Conservation (phyloP, 1,139 yeast genomes). For the Citeromyces siamensis region DNA sequence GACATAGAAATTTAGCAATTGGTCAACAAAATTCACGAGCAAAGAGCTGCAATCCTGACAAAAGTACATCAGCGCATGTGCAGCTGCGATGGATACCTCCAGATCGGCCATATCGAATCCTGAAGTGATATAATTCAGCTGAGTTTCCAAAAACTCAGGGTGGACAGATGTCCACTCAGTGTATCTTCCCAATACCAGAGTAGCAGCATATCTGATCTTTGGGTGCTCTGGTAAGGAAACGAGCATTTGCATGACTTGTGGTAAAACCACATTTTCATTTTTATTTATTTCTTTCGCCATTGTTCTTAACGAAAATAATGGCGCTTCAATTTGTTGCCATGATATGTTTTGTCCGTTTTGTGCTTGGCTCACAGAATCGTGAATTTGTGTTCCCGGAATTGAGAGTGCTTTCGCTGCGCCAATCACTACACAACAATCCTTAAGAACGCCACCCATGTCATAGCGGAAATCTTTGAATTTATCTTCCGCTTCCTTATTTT, state of each 20-base stretch:
- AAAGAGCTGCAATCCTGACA: conserved; percentile 80
- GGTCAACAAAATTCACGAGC: conserved; percentile 61
- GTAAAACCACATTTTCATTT: conserved; percentile 57
- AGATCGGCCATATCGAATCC: conserved; percentile 46
- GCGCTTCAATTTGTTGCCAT: conserved; percentile 91
- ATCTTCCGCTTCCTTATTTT: conserved; percentile 76
- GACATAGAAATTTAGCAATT: conserved; percentile 63
- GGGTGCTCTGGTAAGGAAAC: conserved; percentile 75
- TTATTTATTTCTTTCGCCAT: conserved; percentile 87
- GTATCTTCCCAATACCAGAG: conserved; percentile 85
- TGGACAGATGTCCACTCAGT: conserved; percentile 91
- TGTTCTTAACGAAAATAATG: conserved; percentile 79
- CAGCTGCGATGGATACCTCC: conserved; percentile 74
- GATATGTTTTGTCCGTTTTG: conserved; percentile 14
- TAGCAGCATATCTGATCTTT: conserved; percentile 83
- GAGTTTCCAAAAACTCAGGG: conserved; percentile 71
- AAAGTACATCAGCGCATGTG: conserved; percentile 89
- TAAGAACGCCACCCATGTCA: conserved; percentile 93
- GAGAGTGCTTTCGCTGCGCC: conserved; percentile 63
- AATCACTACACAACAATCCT: conserved; percentile 86
- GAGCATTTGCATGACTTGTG: conserved; percentile 62
- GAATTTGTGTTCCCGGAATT: conserved; percentile 46
- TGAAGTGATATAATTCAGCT: conserved; percentile 69
- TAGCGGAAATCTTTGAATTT: conserved; percentile 89
- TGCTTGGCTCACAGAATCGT: conserved; percentile 21